Evolutionary conservation across 805 yeast genomes (phyloP).

Genomic region (Cyberlindnera americana): DNA sequence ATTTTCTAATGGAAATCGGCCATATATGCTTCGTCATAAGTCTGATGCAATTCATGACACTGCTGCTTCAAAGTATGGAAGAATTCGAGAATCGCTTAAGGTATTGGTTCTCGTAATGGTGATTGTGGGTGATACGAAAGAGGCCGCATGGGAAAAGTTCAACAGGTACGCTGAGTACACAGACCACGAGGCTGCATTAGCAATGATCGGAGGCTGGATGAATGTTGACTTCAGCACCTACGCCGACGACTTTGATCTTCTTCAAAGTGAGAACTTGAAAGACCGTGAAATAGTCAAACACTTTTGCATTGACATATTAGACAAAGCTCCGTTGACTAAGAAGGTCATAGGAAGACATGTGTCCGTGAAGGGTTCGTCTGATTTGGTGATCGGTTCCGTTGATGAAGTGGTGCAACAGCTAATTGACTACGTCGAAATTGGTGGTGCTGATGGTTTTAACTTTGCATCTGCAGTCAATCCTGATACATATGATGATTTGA

Average conservation of each 20-base stretch:
- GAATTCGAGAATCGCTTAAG: constrained; percentile 37
- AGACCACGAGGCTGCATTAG: constrained; percentile 43
- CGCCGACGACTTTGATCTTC: constrained; percentile 36
- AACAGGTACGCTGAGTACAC: constrained; percentile 31
- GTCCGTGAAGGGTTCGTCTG: constrained; percentile 28
- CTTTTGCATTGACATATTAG: constrained; percentile 8
- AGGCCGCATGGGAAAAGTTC: constrained; percentile 38
- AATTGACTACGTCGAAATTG: constrained; percentile 36
- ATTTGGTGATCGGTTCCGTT: constrained; percentile 23
- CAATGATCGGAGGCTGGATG: constrained; percentile 44
- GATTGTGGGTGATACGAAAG: constrained; percentile 38
- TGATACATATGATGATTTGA: constrained; percentile 36
- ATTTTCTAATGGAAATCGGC: constrained; percentile 36
- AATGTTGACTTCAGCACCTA: constrained; percentile 38
- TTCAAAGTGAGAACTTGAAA: constrained; percentile 29
- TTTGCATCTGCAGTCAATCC: constrained; percentile 36
- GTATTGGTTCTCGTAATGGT: constrained; percentile 36
- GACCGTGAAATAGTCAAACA: constrained; percentile 30
- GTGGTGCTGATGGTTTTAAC: constrained; percentile 43
- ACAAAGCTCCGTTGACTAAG: constrained; percentile 30
- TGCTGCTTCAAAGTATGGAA: constrained; percentile 33
- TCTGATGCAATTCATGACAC: constrained; percentile 31
- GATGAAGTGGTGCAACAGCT: constrained; percentile 37
- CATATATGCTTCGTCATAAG: constrained; percentile 29
- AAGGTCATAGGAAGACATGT: constrained; percentile 26